phyloP scores from a whole-genome alignment of 2,329 filamentous ascomycete genomes.

The Fusarium bactridioides region DNA sequence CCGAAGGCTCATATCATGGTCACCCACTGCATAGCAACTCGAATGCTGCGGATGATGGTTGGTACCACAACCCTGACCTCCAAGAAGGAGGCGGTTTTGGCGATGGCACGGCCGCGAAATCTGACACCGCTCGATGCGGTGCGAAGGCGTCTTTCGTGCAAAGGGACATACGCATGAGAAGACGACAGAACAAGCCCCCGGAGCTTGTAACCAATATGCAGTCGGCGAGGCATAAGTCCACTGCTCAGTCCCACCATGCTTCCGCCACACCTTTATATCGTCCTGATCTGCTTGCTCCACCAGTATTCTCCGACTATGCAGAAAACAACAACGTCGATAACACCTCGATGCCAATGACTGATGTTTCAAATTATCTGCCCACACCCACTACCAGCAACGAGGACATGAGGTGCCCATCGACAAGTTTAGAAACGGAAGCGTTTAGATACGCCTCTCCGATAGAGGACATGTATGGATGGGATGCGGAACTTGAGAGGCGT shows the following conservation, averaged over 20 bases:
- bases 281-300: neutral
- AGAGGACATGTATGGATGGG: conserved; percentile 62
- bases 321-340: neutral
- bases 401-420: conserved; percentile 9
- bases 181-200: conserved; percentile 23
- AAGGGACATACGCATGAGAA: conserved; percentile 38
- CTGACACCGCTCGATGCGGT: conserved; percentile 25
- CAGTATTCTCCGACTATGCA: conserved; percentile 3
- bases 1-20: conserved; percentile 59
- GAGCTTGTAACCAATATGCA: conserved; percentile 5
- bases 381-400: conserved; percentile 39
- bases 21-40: conserved; percentile 46
- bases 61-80: conserved; percentile 28
- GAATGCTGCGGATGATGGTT: conserved; percentile 29
- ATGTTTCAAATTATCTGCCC: conserved; percentile 52
- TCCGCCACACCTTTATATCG: conserved; percentile 2
- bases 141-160: conserved; percentile 33
- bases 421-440: conserved; percentile 16
- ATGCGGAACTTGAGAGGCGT: conserved; percentile 51
- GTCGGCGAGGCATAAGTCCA: neutral
- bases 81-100: conserved; percentile 44
- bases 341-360: conserved; percentile 32
- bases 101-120: conserved; percentile 61
- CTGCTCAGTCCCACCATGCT: neutral
- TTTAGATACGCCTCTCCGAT: conserved; percentile 28